A percentile compares a stretch with the other conserved stretches of the same genome.
phyloP scores from a whole-genome alignment of 2,329 filamentous ascomycete genomes.

The Claviceps africana region DNA sequence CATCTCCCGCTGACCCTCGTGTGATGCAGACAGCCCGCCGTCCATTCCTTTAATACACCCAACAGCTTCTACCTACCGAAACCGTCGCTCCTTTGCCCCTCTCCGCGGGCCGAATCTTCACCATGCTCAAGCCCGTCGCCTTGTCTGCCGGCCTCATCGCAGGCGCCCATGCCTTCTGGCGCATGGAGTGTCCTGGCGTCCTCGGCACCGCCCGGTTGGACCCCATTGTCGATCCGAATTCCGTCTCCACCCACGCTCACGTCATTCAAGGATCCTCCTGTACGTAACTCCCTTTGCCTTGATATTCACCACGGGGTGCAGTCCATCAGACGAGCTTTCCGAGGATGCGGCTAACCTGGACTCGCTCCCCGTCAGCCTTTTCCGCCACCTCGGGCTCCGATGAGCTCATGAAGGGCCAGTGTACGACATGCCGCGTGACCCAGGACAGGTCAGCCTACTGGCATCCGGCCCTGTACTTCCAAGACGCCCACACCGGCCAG shows the following conservation, averaged over 20 bases:
- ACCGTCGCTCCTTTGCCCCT: background rate
- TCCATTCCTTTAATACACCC: constrained; percentile 19
- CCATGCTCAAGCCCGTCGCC: constrained; percentile 22
- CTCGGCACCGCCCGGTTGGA: constrained; percentile 61
- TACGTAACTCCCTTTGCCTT: constrained; percentile 30
- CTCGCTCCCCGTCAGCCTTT: constrained; percentile 40
- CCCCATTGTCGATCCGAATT: constrained; percentile 53
- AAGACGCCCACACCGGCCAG: constrained; percentile 47
- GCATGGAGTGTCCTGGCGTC: constrained; percentile 67
- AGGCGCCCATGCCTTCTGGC: constrained; percentile 61
- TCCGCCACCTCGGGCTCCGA: constrained; percentile 39
- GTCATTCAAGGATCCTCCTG: constrained; percentile 61
- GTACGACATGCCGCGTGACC: constrained; percentile 67
- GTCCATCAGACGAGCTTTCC: background rate
- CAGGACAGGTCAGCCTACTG: constrained; percentile 85
- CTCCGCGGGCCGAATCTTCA: constrained; percentile 3
- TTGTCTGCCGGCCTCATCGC: constrained; percentile 21
- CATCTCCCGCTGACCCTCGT: constrained; percentile 8
- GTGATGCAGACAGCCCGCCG: constrained; percentile 20
- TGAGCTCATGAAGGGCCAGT: constrained; percentile 46
- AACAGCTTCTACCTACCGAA: background rate
- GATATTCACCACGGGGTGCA: background rate
- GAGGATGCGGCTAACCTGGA: background rate
- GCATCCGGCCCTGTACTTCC: constrained; percentile 67
- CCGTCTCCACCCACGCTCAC: constrained; percentile 53